A percentile compares a stretch with the other conserved stretches of the same genome.
phyloP scores from a whole-genome alignment of 163 green algal genomes.

The Volvox carteri region DNA sequence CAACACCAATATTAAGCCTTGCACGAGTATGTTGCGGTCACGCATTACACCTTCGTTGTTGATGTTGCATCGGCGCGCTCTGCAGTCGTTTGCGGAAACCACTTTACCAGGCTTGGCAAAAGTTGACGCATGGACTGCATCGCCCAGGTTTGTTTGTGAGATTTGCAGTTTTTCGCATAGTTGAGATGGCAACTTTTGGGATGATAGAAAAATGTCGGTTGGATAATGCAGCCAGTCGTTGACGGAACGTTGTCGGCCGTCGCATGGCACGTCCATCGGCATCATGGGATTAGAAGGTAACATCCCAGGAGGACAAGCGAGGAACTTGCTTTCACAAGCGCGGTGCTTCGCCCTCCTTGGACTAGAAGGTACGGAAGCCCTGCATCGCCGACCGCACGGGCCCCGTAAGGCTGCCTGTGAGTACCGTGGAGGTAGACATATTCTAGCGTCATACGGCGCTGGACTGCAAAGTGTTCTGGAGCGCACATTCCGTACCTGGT shows the following conservation, averaged over 20 bases:
- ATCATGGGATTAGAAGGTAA: background rate
- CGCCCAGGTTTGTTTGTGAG: background rate
- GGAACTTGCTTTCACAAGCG: constrained; percentile 1
- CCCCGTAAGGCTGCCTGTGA: too few relatives aligned
- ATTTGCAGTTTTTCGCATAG: too few relatives aligned
- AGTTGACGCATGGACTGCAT: too few relatives aligned
- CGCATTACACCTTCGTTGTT: background rate
- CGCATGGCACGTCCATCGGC: background rate
- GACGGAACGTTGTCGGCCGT: background rate
- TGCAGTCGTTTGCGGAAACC: constrained; percentile 1
- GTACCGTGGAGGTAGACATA: too few relatives aligned
- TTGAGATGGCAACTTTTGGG: too few relatives aligned
- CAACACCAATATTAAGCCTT: too few relatives aligned
- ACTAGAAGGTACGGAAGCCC: constrained; percentile 17
- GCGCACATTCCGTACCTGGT: too few relatives aligned
- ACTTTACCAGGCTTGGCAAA: too few relatives aligned
- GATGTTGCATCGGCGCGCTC: constrained; percentile 12
- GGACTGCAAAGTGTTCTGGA: too few relatives aligned
- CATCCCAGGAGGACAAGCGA: background rate
- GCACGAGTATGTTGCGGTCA: constrained; percentile 31
- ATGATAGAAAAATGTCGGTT: too few relatives aligned
- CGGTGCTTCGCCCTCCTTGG: constrained; percentile 42
- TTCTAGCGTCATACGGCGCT: too few relatives aligned
- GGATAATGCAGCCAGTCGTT: background rate
- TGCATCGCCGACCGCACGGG: too few relatives aligned